Evolutionary conservation across 148 eudicot genomes (phyloP), one percentile per base, ranked within the genome.

Genomic region (Pouteria glomerata): DNA sequence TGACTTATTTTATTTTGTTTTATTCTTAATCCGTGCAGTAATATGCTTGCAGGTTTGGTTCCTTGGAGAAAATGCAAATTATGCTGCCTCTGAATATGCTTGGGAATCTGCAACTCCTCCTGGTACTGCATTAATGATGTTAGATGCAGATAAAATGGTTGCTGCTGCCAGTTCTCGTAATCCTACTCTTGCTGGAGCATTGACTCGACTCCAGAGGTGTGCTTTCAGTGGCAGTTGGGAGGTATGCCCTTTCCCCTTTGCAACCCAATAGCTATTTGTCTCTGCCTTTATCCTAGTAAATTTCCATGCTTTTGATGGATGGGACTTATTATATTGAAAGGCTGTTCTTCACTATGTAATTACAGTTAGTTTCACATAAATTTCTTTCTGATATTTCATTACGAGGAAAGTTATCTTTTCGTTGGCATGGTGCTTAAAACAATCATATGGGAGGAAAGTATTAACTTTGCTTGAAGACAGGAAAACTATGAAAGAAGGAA

Each of bases 61-160:
- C 82, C 99, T 95, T 79, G 99, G 97, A 44, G 97, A 95, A 86
- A 95, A 95, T 85, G 97, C 97, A 71, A 95, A 95, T 79, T 95
- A 95, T 83, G 96, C 99, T 66, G 99, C 99, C 37, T 95, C 99
- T 77, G 99, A 95, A 75, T 95, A 95, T 82, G 99, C 99, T 71
- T 95, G 96, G 99, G 97, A 95, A 82, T 95, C 99, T 63, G 97
- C 99, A 66, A 95, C 96, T 30, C 99, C 99, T 44, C 99, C 99
- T 68, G 99, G 99, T 71, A 95, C 97, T 68, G 99, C 99, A 71
- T 81, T 95, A 63, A 95, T 95, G 99, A 95, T 95, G 99, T 74
- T 95, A 80, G 99, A 95, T 78, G 85, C 94, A 42, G 99, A 92
- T 76, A 95, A 95, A 86, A 95, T 95, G 99, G 99, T 95, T 74